phyloP scores from a whole-genome alignment of 2,329 filamentous ascomycete genomes.

The Venturia effusa region DNA sequence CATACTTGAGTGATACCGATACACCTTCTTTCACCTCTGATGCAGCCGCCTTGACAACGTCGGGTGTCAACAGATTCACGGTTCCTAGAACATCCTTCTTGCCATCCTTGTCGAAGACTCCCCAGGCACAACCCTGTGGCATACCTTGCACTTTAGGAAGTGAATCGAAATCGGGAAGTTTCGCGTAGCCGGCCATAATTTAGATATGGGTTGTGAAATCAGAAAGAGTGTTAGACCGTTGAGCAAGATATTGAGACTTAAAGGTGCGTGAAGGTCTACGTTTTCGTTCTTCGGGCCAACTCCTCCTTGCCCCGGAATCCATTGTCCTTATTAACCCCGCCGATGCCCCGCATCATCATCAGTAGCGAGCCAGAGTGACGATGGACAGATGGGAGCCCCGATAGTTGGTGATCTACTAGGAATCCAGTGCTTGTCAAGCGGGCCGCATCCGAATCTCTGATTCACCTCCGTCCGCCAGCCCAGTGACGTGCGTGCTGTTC shows the following conservation, averaged over 20 bases:
- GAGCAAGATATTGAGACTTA: background rate
- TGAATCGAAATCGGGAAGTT: slow-evolving; percentile 12
- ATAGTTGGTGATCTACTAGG: too few relatives aligned
- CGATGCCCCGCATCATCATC: background rate
- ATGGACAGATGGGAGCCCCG: background rate
- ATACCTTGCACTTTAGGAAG: slow-evolving; percentile 12
- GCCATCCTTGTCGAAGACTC: slow-evolving; percentile 40
- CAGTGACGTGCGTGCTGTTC: too few relatives aligned
- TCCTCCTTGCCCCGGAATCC: background rate
- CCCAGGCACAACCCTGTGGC: slow-evolving; percentile 38
- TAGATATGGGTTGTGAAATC: background rate
- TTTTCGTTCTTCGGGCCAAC: background rate
- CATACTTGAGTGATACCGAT: slow-evolving; percentile 44
- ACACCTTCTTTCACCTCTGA: slow-evolving; percentile 37
- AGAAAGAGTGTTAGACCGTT: background rate
- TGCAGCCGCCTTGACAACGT: slow-evolving; percentile 31
- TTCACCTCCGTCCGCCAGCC: too few relatives aligned
- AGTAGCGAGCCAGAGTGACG: background rate
- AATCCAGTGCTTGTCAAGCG: too few relatives aligned
- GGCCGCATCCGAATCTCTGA: too few relatives aligned
- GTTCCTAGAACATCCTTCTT: slow-evolving; percentile 40
- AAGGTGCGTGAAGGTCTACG: background rate
- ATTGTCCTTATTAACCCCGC: background rate
- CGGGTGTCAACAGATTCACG: slow-evolving; percentile 41
- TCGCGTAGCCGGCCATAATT: background rate